These are phyloP conservation scores for Lagenaria siceraria DNA, from an alignment of 306 rosid species.

Conservation along the genomic window DNA sequence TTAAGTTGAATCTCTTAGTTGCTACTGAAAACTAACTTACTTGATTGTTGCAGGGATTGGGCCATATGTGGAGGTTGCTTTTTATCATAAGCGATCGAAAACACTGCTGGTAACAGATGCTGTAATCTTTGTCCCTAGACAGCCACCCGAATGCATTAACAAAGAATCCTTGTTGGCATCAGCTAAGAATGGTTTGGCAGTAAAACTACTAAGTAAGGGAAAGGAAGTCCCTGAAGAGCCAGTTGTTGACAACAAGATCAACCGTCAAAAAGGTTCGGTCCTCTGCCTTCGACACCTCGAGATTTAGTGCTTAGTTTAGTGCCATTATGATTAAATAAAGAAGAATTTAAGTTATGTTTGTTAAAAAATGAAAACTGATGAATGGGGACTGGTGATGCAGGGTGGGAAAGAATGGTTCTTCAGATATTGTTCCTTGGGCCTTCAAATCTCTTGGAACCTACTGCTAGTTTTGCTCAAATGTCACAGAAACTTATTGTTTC, in stretches of 20 bases:
- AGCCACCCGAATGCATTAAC: slow-evolving; percentile 80
- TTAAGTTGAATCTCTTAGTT: background rate
- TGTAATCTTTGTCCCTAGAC: slow-evolving; percentile 80
- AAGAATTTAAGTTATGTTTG: background rate
- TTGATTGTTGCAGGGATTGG: slow-evolving; percentile 63
- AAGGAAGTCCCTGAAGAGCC: slow-evolving; percentile 73
- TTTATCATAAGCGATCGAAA: slow-evolving; percentile 77
- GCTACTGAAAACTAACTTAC: slow-evolving; percentile 17
- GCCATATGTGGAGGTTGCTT: slow-evolving; percentile 93
- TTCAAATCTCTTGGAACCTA: slow-evolving; percentile 85
- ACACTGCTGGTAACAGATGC: slow-evolving; percentile 88
- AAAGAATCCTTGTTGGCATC: slow-evolving; percentile 85
- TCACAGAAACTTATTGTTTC: slow-evolving; percentile 92
- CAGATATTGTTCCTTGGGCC: slow-evolving; percentile 97
- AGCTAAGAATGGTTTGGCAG: slow-evolving; percentile 88
- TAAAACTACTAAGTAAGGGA: slow-evolving; percentile 79
- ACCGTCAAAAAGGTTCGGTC: slow-evolving; percentile 63
- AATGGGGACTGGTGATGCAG: slow-evolving; percentile 26
- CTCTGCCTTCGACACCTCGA: background rate
- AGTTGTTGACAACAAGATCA: slow-evolving; percentile 57
- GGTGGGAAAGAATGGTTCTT: slow-evolving; percentile 98
- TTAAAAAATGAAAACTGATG: background rate
- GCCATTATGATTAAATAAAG: background rate
- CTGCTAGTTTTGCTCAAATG: slow-evolving; percentile 80
- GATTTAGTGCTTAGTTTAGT: background rate